A percentile compares a stretch with the other conserved stretches of the same genome.
These are phyloP conservation scores for Penicillium coprophilum DNA, from an alignment of 495 filamentous ascomycete genomes.

Conservation along the genomic window DNA sequence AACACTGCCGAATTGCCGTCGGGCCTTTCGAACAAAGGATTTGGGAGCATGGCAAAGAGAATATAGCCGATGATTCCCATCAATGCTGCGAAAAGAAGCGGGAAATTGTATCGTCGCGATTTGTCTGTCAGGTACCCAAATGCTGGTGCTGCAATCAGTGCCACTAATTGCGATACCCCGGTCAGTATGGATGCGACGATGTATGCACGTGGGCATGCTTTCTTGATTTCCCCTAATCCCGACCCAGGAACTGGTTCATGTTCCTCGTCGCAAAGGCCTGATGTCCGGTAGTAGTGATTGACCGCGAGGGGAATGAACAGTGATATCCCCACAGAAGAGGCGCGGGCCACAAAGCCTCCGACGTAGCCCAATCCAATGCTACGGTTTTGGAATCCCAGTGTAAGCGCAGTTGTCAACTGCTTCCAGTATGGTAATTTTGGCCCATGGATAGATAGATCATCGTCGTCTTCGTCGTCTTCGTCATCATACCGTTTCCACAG, in stretches of 20 bases:
- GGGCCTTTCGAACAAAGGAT: conserved; percentile 61
- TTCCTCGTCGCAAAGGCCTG: conserved; percentile 70
- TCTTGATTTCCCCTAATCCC: conserved; percentile 63
- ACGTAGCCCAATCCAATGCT: conserved; percentile 85
- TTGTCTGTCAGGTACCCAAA: conserved; percentile 79
- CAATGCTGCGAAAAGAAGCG: conserved; percentile 67
- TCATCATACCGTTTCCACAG: conserved; percentile 24
- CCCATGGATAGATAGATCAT: neutral
- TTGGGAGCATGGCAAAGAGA: conserved; percentile 65
- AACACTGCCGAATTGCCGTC: conserved; percentile 67
- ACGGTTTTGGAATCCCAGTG: conserved; percentile 69
- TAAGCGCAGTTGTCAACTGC: conserved; percentile 60
- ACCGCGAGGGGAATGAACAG: conserved; percentile 90
- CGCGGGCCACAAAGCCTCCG: conserved; percentile 91
- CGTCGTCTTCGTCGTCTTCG: conserved; percentile 8
- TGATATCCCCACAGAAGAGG: conserved; percentile 93
- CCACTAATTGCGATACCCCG: conserved; percentile 82
- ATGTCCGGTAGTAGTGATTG: conserved; percentile 82
- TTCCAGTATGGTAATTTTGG: conserved; percentile 34
- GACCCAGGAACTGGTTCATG: conserved; percentile 53
- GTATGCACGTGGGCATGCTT: conserved; percentile 80
- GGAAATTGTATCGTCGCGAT: conserved; percentile 62
- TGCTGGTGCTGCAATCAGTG: conserved; percentile 76
- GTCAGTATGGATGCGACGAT: conserved; percentile 79
- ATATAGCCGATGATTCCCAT: conserved; percentile 76